Conservation (phyloP, 805 yeast genomes). For the Blastobotrys mokoenaii region DNA sequence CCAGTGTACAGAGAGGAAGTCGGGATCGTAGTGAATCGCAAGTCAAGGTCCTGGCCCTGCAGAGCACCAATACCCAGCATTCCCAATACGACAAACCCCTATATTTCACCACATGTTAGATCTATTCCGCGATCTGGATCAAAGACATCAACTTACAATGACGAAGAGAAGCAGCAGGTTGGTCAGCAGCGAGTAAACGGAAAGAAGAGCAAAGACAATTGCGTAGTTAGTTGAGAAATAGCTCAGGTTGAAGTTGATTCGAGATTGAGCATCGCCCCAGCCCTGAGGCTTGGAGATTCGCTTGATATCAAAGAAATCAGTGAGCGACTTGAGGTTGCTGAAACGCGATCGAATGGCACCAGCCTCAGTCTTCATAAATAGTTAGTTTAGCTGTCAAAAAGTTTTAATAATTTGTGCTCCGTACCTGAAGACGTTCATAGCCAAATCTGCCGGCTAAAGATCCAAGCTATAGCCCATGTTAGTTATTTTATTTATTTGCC, state of each 20-base stretch:
- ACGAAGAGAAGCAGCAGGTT: constrained; percentile 81
- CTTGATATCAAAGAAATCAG: constrained; percentile 87
- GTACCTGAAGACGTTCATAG: constrained; percentile 39
- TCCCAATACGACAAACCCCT: constrained; percentile 57
- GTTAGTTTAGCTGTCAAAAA: neutral
- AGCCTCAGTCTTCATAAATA: constrained; percentile 7
- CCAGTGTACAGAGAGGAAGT: constrained; percentile 80
- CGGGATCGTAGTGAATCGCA: constrained; percentile 57
- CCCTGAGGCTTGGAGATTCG: constrained; percentile 86
- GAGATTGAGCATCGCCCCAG: constrained; percentile 79
- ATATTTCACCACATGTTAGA: no score
- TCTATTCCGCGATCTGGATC: no score
- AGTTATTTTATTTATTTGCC: no score
- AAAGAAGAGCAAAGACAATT: constrained; percentile 59
- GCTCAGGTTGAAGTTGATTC: constrained; percentile 79
- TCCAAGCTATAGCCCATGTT: neutral
- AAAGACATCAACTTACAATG: constrained; percentile 27
- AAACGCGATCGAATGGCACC: constrained; percentile 47
- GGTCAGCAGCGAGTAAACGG: constrained; percentile 80
- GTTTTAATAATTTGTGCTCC: no score
- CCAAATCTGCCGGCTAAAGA: constrained; percentile 29
- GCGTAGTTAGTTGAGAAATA: constrained; percentile 85
- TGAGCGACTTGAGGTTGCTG: constrained; percentile 75
- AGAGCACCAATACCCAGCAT: constrained; percentile 68
- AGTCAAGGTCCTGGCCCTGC: constrained; percentile 72